Evolutionary conservation across 1,284 basidiomycete species (phyloP).

Genomic region (Ganoderma multipileum): DNA sequence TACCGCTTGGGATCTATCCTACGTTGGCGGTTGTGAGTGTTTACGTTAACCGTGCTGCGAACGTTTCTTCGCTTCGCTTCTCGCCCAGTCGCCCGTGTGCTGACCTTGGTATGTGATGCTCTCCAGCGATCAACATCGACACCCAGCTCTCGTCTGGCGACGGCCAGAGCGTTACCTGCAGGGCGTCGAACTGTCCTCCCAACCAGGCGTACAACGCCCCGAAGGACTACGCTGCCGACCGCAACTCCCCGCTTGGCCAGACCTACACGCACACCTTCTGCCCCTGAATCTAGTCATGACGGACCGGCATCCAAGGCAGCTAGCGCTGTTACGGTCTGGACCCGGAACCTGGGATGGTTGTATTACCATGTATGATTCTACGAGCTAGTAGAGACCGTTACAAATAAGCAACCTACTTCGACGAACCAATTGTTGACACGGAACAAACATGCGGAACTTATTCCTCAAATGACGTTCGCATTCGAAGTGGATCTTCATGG

Average conservation of each 20-base stretch:
- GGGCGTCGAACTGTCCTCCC: conserved; percentile 1
- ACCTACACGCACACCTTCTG: conserved; percentile 7
- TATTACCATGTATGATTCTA: no score
- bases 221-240: conserved; percentile 6
- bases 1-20: conserved; percentile 3
- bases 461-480: no score
- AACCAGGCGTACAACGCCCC: conserved; percentile 1
- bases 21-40: conserved; percentile 1
- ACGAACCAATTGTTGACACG: no score
- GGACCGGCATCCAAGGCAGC: background rate
- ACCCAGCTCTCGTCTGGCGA: background rate
- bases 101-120: background rate
- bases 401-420: no score
- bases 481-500: no score
- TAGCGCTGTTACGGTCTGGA: no score
- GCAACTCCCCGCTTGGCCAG: conserved; percentile 2
- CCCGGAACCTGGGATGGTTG: background rate
- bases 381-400: no score
- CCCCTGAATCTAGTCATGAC: background rate
- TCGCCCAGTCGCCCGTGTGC: background rate
- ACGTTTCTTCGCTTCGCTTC: background rate
- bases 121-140: conserved; percentile 3
- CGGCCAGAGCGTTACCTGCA: conserved; percentile 1
- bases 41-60: background rate
- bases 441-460: no score